phyloP scores from a whole-genome alignment of 257 asterid species.

The Haberlea rhodopensis region DNA sequence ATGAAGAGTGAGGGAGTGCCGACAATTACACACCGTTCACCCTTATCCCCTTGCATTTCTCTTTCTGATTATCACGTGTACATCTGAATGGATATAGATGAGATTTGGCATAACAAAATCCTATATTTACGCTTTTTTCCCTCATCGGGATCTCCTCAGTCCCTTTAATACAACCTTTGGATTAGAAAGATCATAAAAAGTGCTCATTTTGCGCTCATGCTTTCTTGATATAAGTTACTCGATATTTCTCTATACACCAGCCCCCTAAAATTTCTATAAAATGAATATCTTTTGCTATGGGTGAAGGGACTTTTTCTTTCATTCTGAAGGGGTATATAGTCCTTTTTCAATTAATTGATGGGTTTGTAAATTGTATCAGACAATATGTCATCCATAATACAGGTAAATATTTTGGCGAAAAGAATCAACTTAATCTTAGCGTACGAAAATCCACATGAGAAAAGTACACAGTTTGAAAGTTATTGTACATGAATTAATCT shows the following conservation, averaged over 20 bases:
- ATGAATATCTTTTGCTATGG: background rate
- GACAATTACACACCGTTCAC: slow-evolving; percentile 25
- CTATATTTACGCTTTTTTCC: slow-evolving; percentile 22
- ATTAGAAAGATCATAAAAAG: slow-evolving; percentile 11
- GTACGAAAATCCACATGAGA: too few relatives aligned
- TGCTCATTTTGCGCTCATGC: slow-evolving; percentile 26
- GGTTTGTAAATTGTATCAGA: background rate
- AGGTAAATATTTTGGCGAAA: background rate
- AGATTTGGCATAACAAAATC: slow-evolving; percentile 9
- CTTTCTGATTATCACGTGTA: background rate
- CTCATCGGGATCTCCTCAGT: slow-evolving; percentile 21
- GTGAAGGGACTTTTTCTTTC: too few relatives aligned
- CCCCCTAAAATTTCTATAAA: background rate
- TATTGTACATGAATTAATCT: too few relatives aligned
- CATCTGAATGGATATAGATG: background rate
- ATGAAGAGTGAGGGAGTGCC: slow-evolving; percentile 1
- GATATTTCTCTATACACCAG: background rate
- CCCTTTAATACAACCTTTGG: background rate
- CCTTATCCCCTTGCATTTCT: slow-evolving; percentile 24
- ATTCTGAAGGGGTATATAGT: background rate
- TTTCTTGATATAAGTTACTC: background rate
- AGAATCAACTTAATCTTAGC: background rate
- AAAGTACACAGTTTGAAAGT: background rate
- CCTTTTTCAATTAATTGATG: too few relatives aligned
- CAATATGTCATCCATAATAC: background rate